Evolutionary conservation across 768 basidiomycete species (phyloP).

Genomic region (Lactifluus volemus): DNA sequence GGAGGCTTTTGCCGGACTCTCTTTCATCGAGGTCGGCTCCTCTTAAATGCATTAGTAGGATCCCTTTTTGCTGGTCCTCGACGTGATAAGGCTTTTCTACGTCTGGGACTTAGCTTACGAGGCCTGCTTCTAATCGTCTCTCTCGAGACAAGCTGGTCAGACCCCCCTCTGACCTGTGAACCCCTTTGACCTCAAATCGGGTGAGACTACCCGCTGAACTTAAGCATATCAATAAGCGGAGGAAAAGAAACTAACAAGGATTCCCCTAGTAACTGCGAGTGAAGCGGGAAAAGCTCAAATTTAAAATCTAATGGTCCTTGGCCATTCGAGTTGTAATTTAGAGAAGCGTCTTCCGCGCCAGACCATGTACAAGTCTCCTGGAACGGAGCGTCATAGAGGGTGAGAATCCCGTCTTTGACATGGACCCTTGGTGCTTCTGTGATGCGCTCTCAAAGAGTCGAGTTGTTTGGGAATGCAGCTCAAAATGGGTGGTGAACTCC

Average conservation of each 20-base stretch:
- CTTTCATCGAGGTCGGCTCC: conserved; percentile 24
- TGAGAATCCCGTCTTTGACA: conserved; percentile 61
- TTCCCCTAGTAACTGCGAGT: conserved; percentile 84
- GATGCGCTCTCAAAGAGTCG: conserved; percentile 71
- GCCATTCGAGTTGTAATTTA: conserved; percentile 25
- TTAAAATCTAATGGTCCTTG: conserved; percentile 17
- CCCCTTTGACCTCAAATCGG: conserved; percentile 62
- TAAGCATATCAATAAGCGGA: conserved; percentile 87
- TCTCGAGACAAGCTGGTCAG: too few species aligned
- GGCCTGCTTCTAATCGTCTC: conserved; percentile 23
- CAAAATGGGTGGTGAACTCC: conserved; percentile 77
- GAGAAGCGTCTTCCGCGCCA: conserved; percentile 65
- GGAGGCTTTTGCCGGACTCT: conserved; percentile 29
- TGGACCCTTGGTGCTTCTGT: conserved; percentile 50
- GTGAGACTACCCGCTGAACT: conserved; percentile 80
- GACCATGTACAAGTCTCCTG: conserved; percentile 72
- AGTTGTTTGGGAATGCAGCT: conserved; percentile 83
- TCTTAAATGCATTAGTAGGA: conserved; percentile 18
- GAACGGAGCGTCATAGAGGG: conserved; percentile 75
- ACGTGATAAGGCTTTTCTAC: conserved; percentile 48
- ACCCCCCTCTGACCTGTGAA: conserved; percentile 25
- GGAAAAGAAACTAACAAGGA: conserved; percentile 90
- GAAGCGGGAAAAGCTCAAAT: conserved; percentile 51
- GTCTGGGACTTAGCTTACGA: conserved; percentile 25
- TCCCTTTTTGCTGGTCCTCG: conserved; percentile 12